phyloP scores from a whole-genome alignment of 2,329 filamentous ascomycete species.

The Cryoendolithus antarcticus region DNA sequence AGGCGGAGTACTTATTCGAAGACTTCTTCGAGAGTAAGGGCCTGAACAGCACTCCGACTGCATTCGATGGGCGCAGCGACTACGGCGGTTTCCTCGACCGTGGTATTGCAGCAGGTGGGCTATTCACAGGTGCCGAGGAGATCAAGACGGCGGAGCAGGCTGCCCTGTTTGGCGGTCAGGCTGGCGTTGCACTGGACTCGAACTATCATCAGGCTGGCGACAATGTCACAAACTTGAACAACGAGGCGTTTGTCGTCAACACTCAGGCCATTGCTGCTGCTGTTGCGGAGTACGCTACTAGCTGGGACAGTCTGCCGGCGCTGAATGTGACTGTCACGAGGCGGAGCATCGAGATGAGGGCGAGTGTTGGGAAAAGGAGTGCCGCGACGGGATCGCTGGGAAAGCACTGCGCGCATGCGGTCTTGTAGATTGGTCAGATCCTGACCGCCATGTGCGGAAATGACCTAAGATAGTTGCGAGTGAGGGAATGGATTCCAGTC shows the following conservation, averaged over 20 bases:
- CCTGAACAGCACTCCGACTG: slow-evolving; percentile 20
- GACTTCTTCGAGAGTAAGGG: slow-evolving; percentile 20
- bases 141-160: slow-evolving; percentile 26
- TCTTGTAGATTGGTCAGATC: no score
- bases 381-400: no score
- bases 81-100: slow-evolving; percentile 27
- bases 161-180: slow-evolving; percentile 22
- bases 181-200: slow-evolving; percentile 24
- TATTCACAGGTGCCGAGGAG: slow-evolving; percentile 26
- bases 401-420: no score
- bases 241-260: slow-evolving; percentile 26
- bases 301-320: slow-evolving; percentile 24
- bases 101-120: slow-evolving; percentile 25
- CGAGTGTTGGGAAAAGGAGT: no score
- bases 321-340: no score
- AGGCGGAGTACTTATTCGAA: slow-evolving; percentile 26
- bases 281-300: slow-evolving; percentile 23
- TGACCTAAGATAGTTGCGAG: no score
- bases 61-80: slow-evolving; percentile 27
- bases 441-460: no score
- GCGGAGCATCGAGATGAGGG: no score
- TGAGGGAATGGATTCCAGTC: no score
- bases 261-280: slow-evolving; percentile 25
- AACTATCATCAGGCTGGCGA: slow-evolving; percentile 27
- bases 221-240: slow-evolving; percentile 22